A percentile compares a stretch with the other conserved stretches of the same genome.
Evolutionary conservation across 177 flowering plant genomes (phyloP).

Genomic region (Telopea speciosissima): DNA sequence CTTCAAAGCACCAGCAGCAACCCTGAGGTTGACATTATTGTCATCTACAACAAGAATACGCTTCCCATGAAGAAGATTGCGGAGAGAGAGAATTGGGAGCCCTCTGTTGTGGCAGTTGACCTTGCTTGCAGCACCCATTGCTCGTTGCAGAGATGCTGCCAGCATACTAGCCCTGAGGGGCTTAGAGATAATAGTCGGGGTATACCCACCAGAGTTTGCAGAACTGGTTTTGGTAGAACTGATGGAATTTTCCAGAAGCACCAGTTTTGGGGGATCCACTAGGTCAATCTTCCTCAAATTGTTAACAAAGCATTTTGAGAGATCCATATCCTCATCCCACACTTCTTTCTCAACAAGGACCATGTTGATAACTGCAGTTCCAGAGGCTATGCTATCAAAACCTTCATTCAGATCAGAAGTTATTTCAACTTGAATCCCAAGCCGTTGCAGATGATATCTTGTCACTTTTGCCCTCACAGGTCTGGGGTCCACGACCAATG

Average conservation of each 20-base stretch:
- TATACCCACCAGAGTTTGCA: slow-evolving; percentile 19
- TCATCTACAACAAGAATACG: slow-evolving; percentile 86
- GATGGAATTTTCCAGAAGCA: slow-evolving; percentile 53
- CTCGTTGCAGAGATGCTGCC: slow-evolving; percentile 68
- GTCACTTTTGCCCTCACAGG: slow-evolving; percentile 66
- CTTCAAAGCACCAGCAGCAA: slow-evolving; percentile 83
- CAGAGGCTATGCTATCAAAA: slow-evolving; percentile 23
- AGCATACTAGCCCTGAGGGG: slow-evolving; percentile 86
- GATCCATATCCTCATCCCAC: slow-evolving; percentile 45
- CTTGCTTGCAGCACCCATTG: slow-evolving; percentile 59
- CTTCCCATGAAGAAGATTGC: slow-evolving; percentile 64
- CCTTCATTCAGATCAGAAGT: slow-evolving; percentile 41
- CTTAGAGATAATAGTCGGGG: slow-evolving; percentile 54
- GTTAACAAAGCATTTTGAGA: slow-evolving; percentile 26
- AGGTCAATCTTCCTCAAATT: slow-evolving; percentile 26
- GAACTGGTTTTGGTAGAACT: slow-evolving; percentile 23
- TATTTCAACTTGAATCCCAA: slow-evolving; percentile 65
- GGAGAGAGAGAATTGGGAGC: slow-evolving; percentile 39
- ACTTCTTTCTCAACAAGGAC: slow-evolving; percentile 71
- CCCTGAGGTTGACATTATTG: slow-evolving; percentile 73
- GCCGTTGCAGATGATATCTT: slow-evolving; percentile 75
- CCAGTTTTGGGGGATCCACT: slow-evolving; percentile 43
- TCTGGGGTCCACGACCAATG: slow-evolving; percentile 66
- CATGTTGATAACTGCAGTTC: slow-evolving; percentile 30
- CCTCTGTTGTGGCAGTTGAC: slow-evolving; percentile 44